These are phyloP conservation scores for Apophysomyces sp. DNA, from an alignment of 371 early-diverging fungal species.

Conservation along the genomic window DNA sequence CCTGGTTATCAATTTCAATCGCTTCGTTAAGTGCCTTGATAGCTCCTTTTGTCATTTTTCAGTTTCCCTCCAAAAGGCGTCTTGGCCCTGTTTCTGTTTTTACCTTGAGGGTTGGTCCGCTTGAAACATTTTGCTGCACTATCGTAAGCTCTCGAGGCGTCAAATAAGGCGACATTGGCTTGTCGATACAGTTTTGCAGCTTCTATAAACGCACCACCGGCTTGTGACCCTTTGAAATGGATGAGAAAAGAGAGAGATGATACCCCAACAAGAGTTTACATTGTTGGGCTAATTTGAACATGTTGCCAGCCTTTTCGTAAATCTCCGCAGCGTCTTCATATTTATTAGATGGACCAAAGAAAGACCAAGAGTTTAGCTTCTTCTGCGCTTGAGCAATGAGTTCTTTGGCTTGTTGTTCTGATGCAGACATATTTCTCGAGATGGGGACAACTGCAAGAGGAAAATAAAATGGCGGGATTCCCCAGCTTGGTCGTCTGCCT, in stretches of 20 bases:
- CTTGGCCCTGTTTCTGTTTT: background rate
- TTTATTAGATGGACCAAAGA: conserved; percentile 76
- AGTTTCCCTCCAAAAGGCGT: background rate
- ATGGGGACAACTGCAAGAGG: background rate
- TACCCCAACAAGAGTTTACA: conserved; percentile 53
- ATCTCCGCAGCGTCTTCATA: conserved; percentile 93
- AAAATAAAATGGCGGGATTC: background rate
- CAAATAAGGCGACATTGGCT: conserved; percentile 71
- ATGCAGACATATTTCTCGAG: conserved; percentile 42
- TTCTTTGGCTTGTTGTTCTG: conserved; percentile 72
- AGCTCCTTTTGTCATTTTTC: conserved; percentile 55
- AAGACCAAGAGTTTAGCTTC: conserved; percentile 71
- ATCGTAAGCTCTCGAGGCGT: conserved; percentile 64
- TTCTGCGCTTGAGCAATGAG: conserved; percentile 75
- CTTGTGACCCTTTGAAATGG: conserved; percentile 72
- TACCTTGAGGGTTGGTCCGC: conserved; percentile 80
- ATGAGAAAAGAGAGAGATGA: background rate
- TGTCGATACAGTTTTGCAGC: conserved; percentile 64
- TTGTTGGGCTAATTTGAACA: conserved; percentile 87
- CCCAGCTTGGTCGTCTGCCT: background rate
- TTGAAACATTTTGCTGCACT: conserved; percentile 91
- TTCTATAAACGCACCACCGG: conserved; percentile 88
- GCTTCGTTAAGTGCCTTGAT: conserved; percentile 74
- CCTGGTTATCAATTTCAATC: conserved; percentile 75
- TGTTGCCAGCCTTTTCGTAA: conserved; percentile 87